Evolutionary conservation across 176 grass and related monocot species (phyloP).

Genomic region (Metroxylon sagu): DNA sequence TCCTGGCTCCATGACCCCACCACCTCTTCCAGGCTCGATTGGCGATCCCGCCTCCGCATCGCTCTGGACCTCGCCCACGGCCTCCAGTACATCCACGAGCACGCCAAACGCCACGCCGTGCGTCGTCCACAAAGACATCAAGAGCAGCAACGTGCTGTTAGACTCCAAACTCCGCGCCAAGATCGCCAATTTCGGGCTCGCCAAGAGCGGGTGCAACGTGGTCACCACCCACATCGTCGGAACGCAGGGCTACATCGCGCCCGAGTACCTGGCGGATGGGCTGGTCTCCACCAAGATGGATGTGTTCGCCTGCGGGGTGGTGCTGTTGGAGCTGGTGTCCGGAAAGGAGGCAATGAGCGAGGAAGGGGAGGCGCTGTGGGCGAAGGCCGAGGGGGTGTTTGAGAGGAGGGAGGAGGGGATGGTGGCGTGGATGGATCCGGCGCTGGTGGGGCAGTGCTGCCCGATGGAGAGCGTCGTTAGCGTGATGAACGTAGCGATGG

Average conservation of each 20-base stretch:
- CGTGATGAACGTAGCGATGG: constrained; percentile 53
- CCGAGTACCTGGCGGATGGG: constrained; percentile 83
- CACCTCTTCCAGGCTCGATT: constrained; percentile 30
- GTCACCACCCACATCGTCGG: constrained; percentile 95
- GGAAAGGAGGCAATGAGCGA: constrained; percentile 49
- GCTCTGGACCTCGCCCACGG: constrained; percentile 88
- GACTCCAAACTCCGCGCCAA: constrained; percentile 69
- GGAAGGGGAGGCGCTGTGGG: constrained; percentile 55
- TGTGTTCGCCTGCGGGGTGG: constrained; percentile 82
- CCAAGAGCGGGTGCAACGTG: constrained; percentile 82
- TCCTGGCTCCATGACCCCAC: constrained; percentile 38
- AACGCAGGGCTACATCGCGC: constrained; percentile 88
- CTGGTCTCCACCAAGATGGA: constrained; percentile 97
- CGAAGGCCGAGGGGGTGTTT: constrained; percentile 54
- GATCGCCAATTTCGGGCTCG: constrained; percentile 99
- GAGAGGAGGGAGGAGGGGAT: constrained; percentile 29
- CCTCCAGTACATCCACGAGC: constrained; percentile 97
- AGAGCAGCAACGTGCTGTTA: constrained; percentile 88
- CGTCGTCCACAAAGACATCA: constrained; percentile 99
- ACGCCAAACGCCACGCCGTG: constrained; percentile 98
- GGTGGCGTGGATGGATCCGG: constrained; percentile 63
- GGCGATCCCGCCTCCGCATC: constrained; percentile 68
- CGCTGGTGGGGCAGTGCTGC: constrained; percentile 60
- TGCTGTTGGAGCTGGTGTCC: constrained; percentile 79
- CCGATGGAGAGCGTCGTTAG: constrained; percentile 53